Evolutionary conservation across 2,329 filamentous ascomycete genomes (phyloP).

Genomic region (Pleochaeta shiraiana): DNA sequence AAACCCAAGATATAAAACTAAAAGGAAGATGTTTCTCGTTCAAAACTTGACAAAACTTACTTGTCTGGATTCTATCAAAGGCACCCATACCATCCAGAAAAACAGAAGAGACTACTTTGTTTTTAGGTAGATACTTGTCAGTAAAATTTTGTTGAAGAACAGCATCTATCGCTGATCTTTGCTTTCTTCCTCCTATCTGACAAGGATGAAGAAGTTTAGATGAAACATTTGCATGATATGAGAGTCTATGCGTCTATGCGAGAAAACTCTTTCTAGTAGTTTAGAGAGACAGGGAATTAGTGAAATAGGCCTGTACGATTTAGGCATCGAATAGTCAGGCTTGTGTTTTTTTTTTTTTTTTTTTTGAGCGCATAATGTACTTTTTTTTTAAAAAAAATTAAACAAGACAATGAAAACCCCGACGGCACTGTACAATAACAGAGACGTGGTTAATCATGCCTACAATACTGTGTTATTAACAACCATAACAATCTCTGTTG

Average conservation of each 20-base stretch:
- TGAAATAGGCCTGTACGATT: constrained; percentile 4
- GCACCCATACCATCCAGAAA: not conserved
- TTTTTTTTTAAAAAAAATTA: no score
- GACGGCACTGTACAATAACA: no score
- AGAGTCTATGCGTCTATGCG: not conserved
- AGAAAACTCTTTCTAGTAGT: not conserved
- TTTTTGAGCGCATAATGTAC: no score
- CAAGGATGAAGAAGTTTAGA: not conserved
- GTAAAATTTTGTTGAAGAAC: not conserved
- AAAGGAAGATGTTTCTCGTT: not conserved
- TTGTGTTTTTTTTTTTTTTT: constrained; percentile 1
- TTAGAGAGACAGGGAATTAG: not conserved
- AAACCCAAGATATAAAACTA: not conserved
- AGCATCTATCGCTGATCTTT: not conserved
- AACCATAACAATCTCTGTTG: no score
- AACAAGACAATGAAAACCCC: no score
- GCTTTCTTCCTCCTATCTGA: constrained; percentile 3
- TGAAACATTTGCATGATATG: not conserved
- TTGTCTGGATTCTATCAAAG: not conserved
- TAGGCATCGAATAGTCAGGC: not conserved
- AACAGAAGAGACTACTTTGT: not conserved
- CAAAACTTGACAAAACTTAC: not conserved
- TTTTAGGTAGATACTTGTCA: not conserved
- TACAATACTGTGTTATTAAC: no score
- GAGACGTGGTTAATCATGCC: no score